These are phyloP conservation scores for Curvularia eragrostidis DNA, from an alignment of 2,329 filamentous ascomycete species.

Conservation along the genomic window DNA sequence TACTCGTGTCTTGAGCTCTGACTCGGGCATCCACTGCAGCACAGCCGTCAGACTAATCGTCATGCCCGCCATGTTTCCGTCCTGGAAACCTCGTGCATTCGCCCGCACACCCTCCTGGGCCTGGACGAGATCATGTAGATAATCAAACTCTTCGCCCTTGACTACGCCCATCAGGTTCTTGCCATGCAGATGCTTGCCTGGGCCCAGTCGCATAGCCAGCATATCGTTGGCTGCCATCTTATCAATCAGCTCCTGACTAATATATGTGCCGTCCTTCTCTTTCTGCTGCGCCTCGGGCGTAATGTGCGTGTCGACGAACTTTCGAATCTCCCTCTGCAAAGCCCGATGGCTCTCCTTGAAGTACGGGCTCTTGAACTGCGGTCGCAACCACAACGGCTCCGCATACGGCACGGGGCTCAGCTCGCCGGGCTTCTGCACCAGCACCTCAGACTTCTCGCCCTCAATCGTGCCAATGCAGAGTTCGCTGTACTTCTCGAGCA, in stretches of 20 bases:
- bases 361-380: constrained; percentile 79
- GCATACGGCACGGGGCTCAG: constrained; percentile 81
- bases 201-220: constrained; percentile 82
- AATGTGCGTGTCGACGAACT: constrained; percentile 75
- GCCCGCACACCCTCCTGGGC: constrained; percentile 74
- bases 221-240: constrained; percentile 77
- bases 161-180: constrained; percentile 71
- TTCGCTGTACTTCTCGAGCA: constrained; percentile 78
- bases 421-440: constrained; percentile 72
- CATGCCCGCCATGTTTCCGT: constrained; percentile 88
- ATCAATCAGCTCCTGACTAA: constrained; percentile 74
- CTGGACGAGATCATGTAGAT: constrained; percentile 82
- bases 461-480: constrained; percentile 78
- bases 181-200: constrained; percentile 80
- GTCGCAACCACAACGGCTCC: constrained; percentile 82
- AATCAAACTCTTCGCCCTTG: constrained; percentile 82
- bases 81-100: constrained; percentile 80
- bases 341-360: constrained; percentile 76
- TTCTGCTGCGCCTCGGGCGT: constrained; percentile 77
- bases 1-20: constrained; percentile 69
- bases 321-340: constrained; percentile 72
- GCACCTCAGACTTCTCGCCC: constrained; percentile 76
- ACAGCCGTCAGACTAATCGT: constrained; percentile 81
- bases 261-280: constrained; percentile 75
- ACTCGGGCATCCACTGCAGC: constrained; percentile 76